A percentile compares a stretch with the other conserved stretches of the same genome.
phyloP scores from a whole-genome alignment of 2,329 filamentous ascomycete genomes.

The Colletotrichum gloeosporioides region DNA sequence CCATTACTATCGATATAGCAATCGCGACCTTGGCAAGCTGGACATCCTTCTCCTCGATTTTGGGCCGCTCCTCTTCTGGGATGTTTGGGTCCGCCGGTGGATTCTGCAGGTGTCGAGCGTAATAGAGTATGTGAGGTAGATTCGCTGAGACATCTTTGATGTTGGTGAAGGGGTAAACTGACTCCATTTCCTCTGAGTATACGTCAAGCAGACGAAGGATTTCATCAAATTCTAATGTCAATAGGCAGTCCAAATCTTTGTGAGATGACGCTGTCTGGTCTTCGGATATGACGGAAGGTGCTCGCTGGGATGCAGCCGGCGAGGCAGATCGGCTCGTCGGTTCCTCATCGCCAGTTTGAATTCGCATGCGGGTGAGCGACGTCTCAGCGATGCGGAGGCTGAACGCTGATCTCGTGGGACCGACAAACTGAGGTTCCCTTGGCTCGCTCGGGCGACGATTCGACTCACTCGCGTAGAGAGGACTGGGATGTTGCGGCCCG shows the following conservation, averaged over 20 bases:
- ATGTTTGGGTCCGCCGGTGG: neutral
- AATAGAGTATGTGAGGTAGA: constrained; percentile 30
- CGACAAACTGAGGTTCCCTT: constrained; percentile 39
- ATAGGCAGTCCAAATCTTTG: neutral
- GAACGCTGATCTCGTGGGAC: constrained; percentile 39
- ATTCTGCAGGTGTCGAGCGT: constrained; percentile 20
- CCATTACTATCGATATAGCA: constrained; percentile 35
- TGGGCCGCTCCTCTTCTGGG: neutral
- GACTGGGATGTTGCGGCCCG: constrained; percentile 5
- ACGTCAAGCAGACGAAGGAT: constrained; percentile 36
- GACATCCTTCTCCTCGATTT: constrained; percentile 29
- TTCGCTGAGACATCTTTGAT: constrained; percentile 29
- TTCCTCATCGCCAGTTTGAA: constrained; percentile 30
- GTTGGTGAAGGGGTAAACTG: constrained; percentile 39
- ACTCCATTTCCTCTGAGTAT: constrained; percentile 45
- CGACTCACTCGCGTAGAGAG: constrained; percentile 8
- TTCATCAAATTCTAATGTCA: constrained; percentile 25
- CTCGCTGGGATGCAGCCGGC: constrained; percentile 10
- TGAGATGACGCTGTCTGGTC: constrained; percentile 15
- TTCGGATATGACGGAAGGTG: constrained; percentile 26
- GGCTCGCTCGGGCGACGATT: constrained; percentile 25
- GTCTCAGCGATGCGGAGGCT: constrained; percentile 39
- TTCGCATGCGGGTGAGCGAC: constrained; percentile 40
- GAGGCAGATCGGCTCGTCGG: constrained; percentile 26
- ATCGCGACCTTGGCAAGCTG: constrained; percentile 38